Base-by-base conservation (phyloP, 2,329 filamentous ascomycete genomes). In the Falciphora oryzae region DNA sequence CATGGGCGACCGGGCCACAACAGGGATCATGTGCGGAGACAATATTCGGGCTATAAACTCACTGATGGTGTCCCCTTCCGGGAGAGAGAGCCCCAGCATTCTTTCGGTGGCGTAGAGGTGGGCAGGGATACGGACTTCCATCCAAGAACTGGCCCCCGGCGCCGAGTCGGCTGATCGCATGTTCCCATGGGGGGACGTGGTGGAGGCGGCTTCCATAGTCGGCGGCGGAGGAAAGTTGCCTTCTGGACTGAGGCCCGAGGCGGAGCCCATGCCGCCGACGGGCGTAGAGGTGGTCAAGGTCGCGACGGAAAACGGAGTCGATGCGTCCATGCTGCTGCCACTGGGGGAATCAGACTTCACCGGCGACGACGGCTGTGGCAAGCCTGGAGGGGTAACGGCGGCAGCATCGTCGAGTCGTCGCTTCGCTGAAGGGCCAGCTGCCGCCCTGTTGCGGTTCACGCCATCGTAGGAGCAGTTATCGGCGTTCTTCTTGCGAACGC, bases 401-500 rank as follows among this genome's bases (percentile, higher is more conserved):
- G 44, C 2, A 25, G n/a, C 44, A n/a, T 62, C 61, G 16, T 57
- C 61, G 27, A 29, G 22, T 25, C 31, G 61, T 32, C 61, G 61
- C 44, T 57, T 62, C 44, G 44, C 56, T 25, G 61, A 50, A 62
- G 38, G 28, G 61, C 38, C 61, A 53, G 44, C 44, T 53, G 22
- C 44, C 22, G 61, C 44, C n/a, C 29, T 62, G 13, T 27, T 57
- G 28, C 61, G 61, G 56, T 32, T 44, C 44, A 38, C 28, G 13
- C 44, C 44, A 18, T 31, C 50, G 27, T 63, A 63, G 53, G 57
- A 56, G 62, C 62, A 63, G 62, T 63, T 59, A 16, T 59, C 32
- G 57, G 57, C 62, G 57, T 63, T 63, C 50, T 63, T 63, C 57
- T 63, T 63, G 50, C 32, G 53, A 5, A 63, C 22, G 14, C 62